phyloP scores from a whole-genome alignment of 2,329 filamentous ascomycete genomes.

The Fusarium aywerte region DNA sequence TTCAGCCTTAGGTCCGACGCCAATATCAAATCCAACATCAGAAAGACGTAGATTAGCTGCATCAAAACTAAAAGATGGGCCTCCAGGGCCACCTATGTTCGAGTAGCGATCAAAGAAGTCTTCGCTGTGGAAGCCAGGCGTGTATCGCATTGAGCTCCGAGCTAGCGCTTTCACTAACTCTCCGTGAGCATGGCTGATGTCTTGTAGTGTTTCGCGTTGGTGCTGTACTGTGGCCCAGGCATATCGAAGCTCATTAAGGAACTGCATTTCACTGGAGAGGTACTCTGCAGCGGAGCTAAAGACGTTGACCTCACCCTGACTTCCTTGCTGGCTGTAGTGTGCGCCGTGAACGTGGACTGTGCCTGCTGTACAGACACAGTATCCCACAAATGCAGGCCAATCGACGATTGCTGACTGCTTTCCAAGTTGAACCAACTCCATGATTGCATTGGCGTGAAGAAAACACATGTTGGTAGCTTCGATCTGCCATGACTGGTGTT shows the following conservation, averaged over 20 bases:
- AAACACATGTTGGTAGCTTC: conserved; percentile 90
- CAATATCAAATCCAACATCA: conserved; percentile 71
- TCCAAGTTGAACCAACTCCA: conserved; percentile 82
- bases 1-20: conserved; percentile 66
- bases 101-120: conserved; percentile 87
- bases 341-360: conserved; percentile 90
- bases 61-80: conserved; percentile 73
- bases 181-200: conserved; percentile 80
- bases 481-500: conserved; percentile 93
- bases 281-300: conserved; percentile 74
- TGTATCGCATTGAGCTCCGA: conserved; percentile 74
- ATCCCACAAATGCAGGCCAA: conserved; percentile 88
- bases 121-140: conserved; percentile 83
- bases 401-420: conserved; percentile 79
- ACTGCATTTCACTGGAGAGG: conserved; percentile 80
- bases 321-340: conserved; percentile 72
- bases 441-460: conserved; percentile 86
- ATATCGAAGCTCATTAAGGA: conserved; percentile 78
- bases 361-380: conserved; percentile 86
- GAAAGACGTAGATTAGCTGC: conserved; percentile 77
- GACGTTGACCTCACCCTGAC: conserved; percentile 67
- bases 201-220: conserved; percentile 81
- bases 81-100: conserved; percentile 66
- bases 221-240: conserved; percentile 83
- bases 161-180: conserved; percentile 80